Evolutionary conservation across 139 green algal species (phyloP), one percentile per base, ranked within the genome.

Genomic region (Tetradesmus lagerheimii): DNA sequence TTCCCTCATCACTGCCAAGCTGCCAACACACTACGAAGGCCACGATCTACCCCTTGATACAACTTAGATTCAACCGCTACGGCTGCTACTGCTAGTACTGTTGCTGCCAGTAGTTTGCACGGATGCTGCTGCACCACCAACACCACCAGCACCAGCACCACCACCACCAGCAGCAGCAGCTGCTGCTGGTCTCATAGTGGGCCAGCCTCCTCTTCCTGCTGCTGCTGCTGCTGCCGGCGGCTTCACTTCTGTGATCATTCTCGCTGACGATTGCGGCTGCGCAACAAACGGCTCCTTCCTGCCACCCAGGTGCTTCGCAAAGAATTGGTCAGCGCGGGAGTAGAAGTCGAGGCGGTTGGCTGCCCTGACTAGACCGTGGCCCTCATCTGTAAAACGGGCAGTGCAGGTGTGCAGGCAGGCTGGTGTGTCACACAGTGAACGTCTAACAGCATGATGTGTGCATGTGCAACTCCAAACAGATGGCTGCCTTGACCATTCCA

Each of bases 271-370:
- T 25, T 45, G 15, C 35, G 57, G 57, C 62, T 31, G 29, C 15
- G 39, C 45, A 11, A 66, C 38, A 31, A 41, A 41, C 29, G 84
- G 37, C 84, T 89, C 84, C 11, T 5, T 38, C 12, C 84, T 39
- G 25, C 84, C 84, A 11, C 84, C 84, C 41, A 89, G 20, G 11
- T 82, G 25, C 84, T 89, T 66, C 4, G 84, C 23, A 41, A 89
- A 66, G 66, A 89, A 81, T 38, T 78, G 41, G 31, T 89, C 84
- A 9, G 35, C 64, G 4, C 84, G 18, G 25, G 64, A 82, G n/a
- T 89, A 89, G 66, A 82, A 89, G n/a, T 89, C 84, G 5, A 82
- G 25, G 29, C 84, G 39, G 20, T 89, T 89, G 9, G 75, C 39
- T n/a, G 84, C 29, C 37, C 66, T 29, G 23, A 81, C 29, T 15